phyloP scores from a whole-genome alignment of 1,139 yeast species.

The Meyerozyma sp. region DNA sequence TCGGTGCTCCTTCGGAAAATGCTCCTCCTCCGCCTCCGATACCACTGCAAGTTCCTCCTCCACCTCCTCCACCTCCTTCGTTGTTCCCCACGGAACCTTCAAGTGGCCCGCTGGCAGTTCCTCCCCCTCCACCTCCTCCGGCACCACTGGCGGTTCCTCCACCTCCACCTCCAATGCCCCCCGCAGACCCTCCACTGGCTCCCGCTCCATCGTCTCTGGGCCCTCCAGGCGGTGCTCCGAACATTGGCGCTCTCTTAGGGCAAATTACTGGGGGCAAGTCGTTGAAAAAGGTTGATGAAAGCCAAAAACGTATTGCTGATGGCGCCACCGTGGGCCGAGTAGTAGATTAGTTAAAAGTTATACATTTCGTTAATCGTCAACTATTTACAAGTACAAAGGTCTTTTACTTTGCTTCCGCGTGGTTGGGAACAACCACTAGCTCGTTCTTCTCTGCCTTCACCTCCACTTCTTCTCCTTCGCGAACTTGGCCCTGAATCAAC shows the following conservation, averaged over 20 bases:
- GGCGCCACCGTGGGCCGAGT: slow-evolving; percentile 50
- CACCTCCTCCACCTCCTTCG: slow-evolving; percentile 21
- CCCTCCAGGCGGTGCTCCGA: slow-evolving; percentile 25
- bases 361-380: neutral
- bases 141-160: slow-evolving; percentile 14
- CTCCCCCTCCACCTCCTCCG: slow-evolving; percentile 17
- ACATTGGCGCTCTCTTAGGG: slow-evolving; percentile 45
- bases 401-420: slow-evolving; percentile 18
- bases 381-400: neutral
- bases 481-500: slow-evolving; percentile 73
- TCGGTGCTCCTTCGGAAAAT: slow-evolving; percentile 7
- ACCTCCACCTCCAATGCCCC: slow-evolving; percentile 7
- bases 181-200: slow-evolving; percentile 24
- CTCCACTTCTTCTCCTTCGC: slow-evolving; percentile 60
- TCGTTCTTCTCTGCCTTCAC: slow-evolving; percentile 23
- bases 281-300: slow-evolving; percentile 44
- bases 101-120: slow-evolving; percentile 5
- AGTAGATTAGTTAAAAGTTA: slow-evolving; percentile 10
- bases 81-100: slow-evolving; percentile 6
- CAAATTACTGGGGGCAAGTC: slow-evolving; percentile 52
- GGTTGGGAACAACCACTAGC: slow-evolving; percentile 44
- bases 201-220: slow-evolving; percentile 14
- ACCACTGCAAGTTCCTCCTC: slow-evolving; percentile 23
- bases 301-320: slow-evolving; percentile 38
- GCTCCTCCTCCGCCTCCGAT: slow-evolving; percentile 16